Evolutionary conservation across 2,329 filamentous ascomycete species (phyloP), one percentile per base, ranked within the genome.

Genomic region (Aspergillus sp.): DNA sequence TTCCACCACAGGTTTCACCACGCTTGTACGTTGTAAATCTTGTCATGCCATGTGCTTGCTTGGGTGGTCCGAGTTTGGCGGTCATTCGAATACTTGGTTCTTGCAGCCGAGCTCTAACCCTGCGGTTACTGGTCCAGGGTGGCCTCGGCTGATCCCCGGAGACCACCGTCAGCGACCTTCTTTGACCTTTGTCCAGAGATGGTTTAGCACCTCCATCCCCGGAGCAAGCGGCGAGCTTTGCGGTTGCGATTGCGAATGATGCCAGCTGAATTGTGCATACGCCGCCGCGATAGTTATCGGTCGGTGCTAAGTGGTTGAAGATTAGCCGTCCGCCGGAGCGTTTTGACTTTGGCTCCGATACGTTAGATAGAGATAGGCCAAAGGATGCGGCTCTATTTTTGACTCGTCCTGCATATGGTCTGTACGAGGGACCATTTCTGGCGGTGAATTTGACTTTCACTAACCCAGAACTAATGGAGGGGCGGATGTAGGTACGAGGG

Each of bases 31-130:
- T 15, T n/a, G 48, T 17, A 46, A 57, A 13, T 53, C 53, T 53
- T 59, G 45, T 59, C 54, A 61, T 58, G 62, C 59, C 60, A 62
- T 62, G 60, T 62, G 60, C 60, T 45, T n/a, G 22, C 28, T 52
- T 57, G 59, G 59, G 45, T 54, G 55, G 59, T 25, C 45, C 38
- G 53, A 60, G 51, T 43, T 50, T 17, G 41, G 38, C 45, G 22
- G 30, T 48, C 34, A 41, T 41, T 41, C 34, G 23, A 28, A 34
- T 52, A 41, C 34, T 41, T 41, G 34, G 34, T 41, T 41, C 11
- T 41, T 41, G 11, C 11, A 41, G 34, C 34, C 34, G 34, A 41
- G 11, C 34, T 41, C 34, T 17, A 15, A 13, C 34, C 8, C 13
- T 13, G 11, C 15, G 34, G 25, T 28, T 28, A 28, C 25, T 41